These are phyloP conservation scores for Aspergillus neotritici DNA, from an alignment of 2,329 filamentous ascomycete species.

Conservation along the genomic window DNA sequence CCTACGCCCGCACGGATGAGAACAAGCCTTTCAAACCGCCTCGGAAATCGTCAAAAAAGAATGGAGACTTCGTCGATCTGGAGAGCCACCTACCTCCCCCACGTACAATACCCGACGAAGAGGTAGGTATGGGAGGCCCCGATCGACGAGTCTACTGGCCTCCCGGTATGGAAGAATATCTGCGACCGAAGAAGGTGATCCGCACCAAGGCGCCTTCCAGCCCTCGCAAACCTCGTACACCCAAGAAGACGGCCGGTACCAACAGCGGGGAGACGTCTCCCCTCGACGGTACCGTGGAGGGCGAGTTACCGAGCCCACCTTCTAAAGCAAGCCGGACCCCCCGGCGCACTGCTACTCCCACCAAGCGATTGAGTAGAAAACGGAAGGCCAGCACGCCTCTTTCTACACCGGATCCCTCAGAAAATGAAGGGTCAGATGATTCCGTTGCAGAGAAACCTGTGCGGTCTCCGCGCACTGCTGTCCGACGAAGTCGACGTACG, in stretches of 20 bases:
- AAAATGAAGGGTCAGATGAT: conserved; percentile 13
- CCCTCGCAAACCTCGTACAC: conserved; percentile 14
- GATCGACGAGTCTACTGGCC: conserved; percentile 86
- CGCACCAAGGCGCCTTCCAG: conserved; percentile 19
- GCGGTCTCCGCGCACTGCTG: conserved; percentile 4
- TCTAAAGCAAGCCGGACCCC: conserved; percentile 10
- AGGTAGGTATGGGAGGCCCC: conserved; percentile 80
- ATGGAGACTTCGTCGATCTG: conserved; percentile 31
- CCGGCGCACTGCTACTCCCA: conserved; percentile 10
- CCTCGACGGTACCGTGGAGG: conserved; percentile 4
- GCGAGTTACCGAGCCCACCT: conserved; percentile 13
- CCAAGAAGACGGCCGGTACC: conserved; percentile 15
- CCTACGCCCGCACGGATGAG: conserved; percentile 71
- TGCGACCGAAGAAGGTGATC: conserved; percentile 66
- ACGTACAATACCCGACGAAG: conserved; percentile 55
- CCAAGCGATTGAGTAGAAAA: conserved; percentile 22
- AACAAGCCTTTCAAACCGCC: conserved; percentile 53
- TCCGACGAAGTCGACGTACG: conserved; percentile 27
- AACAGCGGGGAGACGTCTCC: conserved; percentile 3
- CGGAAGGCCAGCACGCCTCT: conserved; percentile 25
- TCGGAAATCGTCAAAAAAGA: conserved; percentile 44
- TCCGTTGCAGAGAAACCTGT: conserved; percentile 8
- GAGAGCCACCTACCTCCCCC: conserved; percentile 41
- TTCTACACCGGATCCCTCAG: conserved; percentile 24
- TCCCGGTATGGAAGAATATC: conserved; percentile 81